Percentiles rank a stretch among this genome's conserved stretches.
These are phyloP conservation scores for Alliaria petiolata DNA, from an alignment of 345 rosid species.

Conservation along the genomic window DNA sequence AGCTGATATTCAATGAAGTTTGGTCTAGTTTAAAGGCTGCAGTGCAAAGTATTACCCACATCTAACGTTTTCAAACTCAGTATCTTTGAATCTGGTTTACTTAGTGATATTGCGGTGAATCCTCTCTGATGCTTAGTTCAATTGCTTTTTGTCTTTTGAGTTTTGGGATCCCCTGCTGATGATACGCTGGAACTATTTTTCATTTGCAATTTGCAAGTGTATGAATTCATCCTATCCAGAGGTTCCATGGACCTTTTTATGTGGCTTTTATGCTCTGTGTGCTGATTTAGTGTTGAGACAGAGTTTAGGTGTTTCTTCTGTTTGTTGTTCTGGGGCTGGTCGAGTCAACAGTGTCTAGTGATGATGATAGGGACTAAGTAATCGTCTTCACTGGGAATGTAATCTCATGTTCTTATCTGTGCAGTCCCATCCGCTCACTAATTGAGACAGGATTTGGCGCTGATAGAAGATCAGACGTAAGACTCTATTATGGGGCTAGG, in stretches of 20 bases:
- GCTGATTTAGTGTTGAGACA: no score
- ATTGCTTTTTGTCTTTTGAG: not conserved
- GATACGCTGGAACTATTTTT: not conserved
- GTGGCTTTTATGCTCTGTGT: no score
- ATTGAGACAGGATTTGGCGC: constrained; percentile 86
- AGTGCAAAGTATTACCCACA: not conserved
- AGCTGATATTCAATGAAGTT: not conserved
- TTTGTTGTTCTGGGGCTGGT: no score
- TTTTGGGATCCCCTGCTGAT: not conserved
- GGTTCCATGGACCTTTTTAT: no score
- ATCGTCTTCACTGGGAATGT: not conserved
- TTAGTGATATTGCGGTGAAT: not conserved
- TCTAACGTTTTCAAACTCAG: not conserved
- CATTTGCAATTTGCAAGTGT: not conserved
- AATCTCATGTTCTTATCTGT: constrained; percentile 25
- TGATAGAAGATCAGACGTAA: constrained; percentile 66
- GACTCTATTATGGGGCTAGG: constrained; percentile 94
- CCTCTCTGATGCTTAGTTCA: not conserved
- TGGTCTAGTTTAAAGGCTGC: not conserved
- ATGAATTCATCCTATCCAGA: not conserved
- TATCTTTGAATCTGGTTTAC: not conserved
- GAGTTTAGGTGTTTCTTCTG: no score
- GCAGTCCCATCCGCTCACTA: constrained; percentile 88
- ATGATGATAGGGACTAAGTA: not conserved
- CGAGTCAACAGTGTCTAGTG: not conserved